Percentiles rank a stretch among this genome's conserved stretches.
These are phyloP conservation scores for Chloromonas sp. DNA, from an alignment of 163 green algal genomes.

Conservation along the genomic window DNA sequence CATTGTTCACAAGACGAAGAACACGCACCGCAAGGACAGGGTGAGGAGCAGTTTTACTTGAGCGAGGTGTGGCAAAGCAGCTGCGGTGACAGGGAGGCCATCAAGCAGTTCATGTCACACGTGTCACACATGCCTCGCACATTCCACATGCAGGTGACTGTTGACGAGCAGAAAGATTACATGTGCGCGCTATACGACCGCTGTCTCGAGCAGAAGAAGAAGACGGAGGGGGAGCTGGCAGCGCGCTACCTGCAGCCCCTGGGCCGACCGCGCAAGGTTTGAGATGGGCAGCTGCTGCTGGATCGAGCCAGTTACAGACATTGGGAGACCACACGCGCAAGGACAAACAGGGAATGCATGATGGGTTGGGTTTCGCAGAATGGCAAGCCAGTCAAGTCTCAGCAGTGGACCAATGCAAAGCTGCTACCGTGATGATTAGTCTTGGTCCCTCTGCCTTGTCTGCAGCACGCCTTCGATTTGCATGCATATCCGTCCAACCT, in stretches of 20 bases:
- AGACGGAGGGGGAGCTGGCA: conserved; percentile 35
- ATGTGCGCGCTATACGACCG: conserved; percentile 33
- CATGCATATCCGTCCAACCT: too few species aligned
- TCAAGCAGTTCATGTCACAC: neutral
- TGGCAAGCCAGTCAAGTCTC: too few species aligned
- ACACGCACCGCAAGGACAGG: too few species aligned
- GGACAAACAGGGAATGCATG: neutral
- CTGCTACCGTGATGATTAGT: too few species aligned
- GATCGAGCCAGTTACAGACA: neutral
- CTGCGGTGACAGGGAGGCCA: neutral
- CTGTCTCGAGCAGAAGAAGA: conserved; percentile 30
- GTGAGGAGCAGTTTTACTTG: neutral
- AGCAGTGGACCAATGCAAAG: too few species aligned
- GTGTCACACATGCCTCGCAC: neutral
- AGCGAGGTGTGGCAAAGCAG: neutral
- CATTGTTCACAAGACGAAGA: too few species aligned
- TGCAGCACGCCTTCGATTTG: too few species aligned
- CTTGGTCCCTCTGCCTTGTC: too few species aligned
- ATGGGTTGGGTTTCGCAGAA: neutral
- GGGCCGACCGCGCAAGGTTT: conserved; percentile 13
- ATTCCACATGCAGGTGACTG: conserved; percentile 10
- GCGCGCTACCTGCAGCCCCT: conserved; percentile 37
- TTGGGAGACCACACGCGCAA: neutral
- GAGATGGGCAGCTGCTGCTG: neutral
- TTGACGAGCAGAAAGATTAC: conserved; percentile 30